Percentiles rank a stretch among this genome's conserved stretches.
Evolutionary conservation across 345 rosid species (phyloP).

Genomic region (Euphorbia peplus): DNA sequence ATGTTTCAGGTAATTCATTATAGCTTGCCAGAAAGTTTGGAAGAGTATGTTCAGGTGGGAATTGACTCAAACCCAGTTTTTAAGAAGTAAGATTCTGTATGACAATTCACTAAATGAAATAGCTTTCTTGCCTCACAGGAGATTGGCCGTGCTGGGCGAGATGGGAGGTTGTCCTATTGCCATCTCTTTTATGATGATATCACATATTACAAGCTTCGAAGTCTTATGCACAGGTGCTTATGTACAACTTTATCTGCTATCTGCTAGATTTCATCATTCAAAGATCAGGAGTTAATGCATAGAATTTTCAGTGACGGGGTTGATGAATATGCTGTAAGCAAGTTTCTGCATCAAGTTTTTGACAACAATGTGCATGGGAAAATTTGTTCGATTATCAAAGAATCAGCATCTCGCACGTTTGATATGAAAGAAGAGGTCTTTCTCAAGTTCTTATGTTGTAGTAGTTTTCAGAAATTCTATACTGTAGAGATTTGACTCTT

Average conservation of each 20-base stretch:
- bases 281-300: conserved; percentile 15
- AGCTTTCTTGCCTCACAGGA: conserved; percentile 44
- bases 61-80: conserved; percentile 17
- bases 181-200: conserved; percentile 76
- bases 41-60: conserved; percentile 93
- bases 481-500: background rate
- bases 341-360: conserved; percentile 73
- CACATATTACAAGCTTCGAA: conserved; percentile 82
- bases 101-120: conserved; percentile 15
- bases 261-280: background rate
- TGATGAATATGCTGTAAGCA: conserved; percentile 85
- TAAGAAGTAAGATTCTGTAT: conserved; percentile 19
- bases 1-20: conserved; percentile 79
- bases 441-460: conserved; percentile 16
- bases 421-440: conserved; percentile 95
- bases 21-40: conserved; percentile 96
- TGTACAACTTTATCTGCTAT: conserved; percentile 3
- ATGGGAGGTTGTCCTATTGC: conserved; percentile 79
- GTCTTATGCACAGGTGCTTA: conserved; percentile 79
- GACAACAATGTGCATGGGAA: conserved; percentile 41
- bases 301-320: conserved; percentile 74
- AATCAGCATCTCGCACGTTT: conserved; percentile 67
- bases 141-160: conserved; percentile 96
- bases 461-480: conserved; percentile 1
- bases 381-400: conserved; percentile 61